A percentile compares a stretch with the other conserved stretches of the same genome.
These are phyloP conservation scores for Auriscalpium orientale DNA, from an alignment of 768 basidiomycete genomes.

Conservation along the genomic window DNA sequence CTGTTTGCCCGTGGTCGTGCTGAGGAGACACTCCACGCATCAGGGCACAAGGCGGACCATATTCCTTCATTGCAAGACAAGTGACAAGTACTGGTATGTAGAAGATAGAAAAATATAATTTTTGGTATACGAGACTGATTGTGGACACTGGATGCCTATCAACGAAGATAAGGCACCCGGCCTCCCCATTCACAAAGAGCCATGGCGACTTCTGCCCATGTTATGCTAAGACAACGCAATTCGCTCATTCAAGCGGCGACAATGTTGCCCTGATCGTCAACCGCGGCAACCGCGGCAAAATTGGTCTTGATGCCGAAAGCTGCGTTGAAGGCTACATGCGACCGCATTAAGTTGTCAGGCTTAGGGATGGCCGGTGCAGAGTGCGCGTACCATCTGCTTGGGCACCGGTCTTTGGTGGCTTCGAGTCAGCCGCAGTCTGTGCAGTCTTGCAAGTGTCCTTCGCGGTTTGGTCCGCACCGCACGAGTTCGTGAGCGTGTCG, in stretches of 20 bases:
- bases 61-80: too few relatives aligned
- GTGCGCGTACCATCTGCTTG: slow-evolving; percentile 38
- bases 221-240: too few relatives aligned
- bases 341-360: background rate
- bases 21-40: too few relatives aligned
- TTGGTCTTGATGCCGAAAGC: slow-evolving; percentile 46
- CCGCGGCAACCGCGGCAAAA: slow-evolving; percentile 35
- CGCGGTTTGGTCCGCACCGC: slow-evolving; percentile 48
- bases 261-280: slow-evolving; percentile 38
- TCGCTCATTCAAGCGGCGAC: slow-evolving; percentile 15
- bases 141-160: too few relatives aligned
- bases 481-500: slow-evolving; percentile 44
- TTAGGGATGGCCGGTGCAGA: background rate
- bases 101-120: too few relatives aligned
- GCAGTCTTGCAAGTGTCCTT: slow-evolving; percentile 40
- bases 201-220: too few relatives aligned
- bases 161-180: too few relatives aligned
- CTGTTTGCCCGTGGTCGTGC: too few relatives aligned
- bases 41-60: too few relatives aligned
- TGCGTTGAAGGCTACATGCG: slow-evolving; percentile 42
- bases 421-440: slow-evolving; percentile 22
- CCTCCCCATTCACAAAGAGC: too few relatives aligned
- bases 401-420: slow-evolving; percentile 19
- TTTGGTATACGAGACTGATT: too few relatives aligned
- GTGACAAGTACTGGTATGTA: too few relatives aligned